phyloP scores from a whole-genome alignment of 2,329 filamentous ascomycete species.

The Diaporthe citriasiana region DNA sequence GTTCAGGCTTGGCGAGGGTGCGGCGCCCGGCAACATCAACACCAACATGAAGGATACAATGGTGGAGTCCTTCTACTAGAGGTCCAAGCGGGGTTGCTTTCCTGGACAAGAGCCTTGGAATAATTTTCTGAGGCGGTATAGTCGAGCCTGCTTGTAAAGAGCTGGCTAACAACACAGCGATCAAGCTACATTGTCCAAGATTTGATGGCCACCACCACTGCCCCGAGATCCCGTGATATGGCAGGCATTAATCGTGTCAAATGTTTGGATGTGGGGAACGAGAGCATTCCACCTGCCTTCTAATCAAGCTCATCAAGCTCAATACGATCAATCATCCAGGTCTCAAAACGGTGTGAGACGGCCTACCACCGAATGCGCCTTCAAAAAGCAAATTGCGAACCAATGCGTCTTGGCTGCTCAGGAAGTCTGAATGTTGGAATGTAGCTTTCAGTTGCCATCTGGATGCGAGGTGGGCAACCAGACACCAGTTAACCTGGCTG shows the following conservation, averaged over 20 bases:
- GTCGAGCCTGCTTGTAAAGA: neutral
- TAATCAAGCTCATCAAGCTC: conserved; percentile 16
- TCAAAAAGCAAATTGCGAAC: neutral
- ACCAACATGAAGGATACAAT: conserved; percentile 95
- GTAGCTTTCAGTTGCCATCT: conserved; percentile 10
- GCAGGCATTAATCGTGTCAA: neutral
- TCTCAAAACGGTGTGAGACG: conserved; percentile 1
- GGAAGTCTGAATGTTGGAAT: neutral
- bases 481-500: neutral
- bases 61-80: conserved; percentile 98
- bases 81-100: conserved; percentile 31
- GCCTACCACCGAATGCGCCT: neutral
- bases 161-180: conserved; percentile 3
- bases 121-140: neutral
- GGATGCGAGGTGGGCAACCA: neutral
- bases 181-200: conserved; percentile 28
- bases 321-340: conserved; percentile 16
- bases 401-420: neutral
- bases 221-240: neutral
- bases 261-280: conserved; percentile 24
- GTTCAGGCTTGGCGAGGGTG: conserved; percentile 92
- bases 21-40: conserved; percentile 83
- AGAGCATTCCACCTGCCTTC: neutral
- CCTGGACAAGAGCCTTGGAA: conserved; percentile 25
- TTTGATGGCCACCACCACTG: neutral